phyloP scores from a whole-genome alignment of 768 basidiomycete genomes.

The Leucosporidium yakuticum region DNA sequence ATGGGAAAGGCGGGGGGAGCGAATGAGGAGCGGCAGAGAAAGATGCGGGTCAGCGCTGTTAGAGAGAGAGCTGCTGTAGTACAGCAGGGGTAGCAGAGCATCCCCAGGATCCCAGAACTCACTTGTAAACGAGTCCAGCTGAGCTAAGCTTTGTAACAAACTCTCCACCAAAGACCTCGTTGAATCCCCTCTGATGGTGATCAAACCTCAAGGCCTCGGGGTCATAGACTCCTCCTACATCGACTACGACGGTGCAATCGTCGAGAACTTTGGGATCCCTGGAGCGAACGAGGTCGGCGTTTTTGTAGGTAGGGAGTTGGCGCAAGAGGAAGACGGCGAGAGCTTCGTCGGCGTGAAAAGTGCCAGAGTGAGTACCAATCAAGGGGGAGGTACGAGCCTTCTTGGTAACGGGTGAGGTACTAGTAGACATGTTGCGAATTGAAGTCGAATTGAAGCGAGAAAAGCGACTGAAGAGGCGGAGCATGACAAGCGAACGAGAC shows the following conservation, averaged over 20 bases:
- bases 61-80: neutral
- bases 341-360: constrained; percentile 96
- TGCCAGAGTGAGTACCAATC: constrained; percentile 49
- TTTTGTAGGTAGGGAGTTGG: constrained; percentile 61
- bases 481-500: neutral
- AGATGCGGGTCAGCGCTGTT: neutral
- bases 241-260: constrained; percentile 87
- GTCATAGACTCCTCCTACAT: constrained; percentile 87
- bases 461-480: neutral
- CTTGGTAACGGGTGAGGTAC: neutral
- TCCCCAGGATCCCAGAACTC: constrained; percentile 38
- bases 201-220: constrained; percentile 73
- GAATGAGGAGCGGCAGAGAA: too few relatives aligned
- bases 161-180: constrained; percentile 79
- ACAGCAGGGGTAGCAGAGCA: neutral
- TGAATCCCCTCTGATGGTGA: constrained; percentile 92
- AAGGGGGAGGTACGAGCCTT: neutral
- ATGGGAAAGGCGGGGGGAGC: too few relatives aligned
- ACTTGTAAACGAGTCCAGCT: constrained; percentile 96
- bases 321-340: constrained; percentile 84
- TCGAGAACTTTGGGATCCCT: constrained; percentile 66
- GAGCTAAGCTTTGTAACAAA: constrained; percentile 84
- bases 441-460: neutral
- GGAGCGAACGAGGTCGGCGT: constrained; percentile 60
- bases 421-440: neutral